phyloP scores from a whole-genome alignment of 2,329 filamentous ascomycete genomes.

The Neopestalotiopsis sp. region DNA sequence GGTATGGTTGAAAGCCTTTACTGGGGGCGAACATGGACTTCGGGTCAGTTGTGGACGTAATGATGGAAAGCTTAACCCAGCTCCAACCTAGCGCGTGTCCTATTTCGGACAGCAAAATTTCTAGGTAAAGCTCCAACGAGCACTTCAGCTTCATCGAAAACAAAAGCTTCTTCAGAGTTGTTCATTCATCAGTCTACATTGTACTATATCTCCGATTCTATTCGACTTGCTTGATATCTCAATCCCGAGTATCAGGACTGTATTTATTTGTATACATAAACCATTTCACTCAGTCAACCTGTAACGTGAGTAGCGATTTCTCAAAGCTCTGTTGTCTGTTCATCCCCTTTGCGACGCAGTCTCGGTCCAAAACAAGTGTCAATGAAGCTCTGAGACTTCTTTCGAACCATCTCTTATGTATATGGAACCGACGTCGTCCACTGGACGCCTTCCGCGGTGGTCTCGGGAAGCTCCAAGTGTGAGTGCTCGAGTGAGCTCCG shows the following conservation, averaged over 20 bases:
- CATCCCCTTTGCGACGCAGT: neutral
- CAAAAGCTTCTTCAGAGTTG: neutral
- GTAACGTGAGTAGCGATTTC: slow-evolving; percentile 1
- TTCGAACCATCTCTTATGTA: neutral
- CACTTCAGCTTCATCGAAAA: slow-evolving; percentile 9
- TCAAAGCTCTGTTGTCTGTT: neutral
- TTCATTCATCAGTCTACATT: neutral
- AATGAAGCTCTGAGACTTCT: neutral
- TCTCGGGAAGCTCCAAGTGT: neutral
- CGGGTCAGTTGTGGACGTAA: neutral
- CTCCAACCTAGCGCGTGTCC: slow-evolving; percentile 1
- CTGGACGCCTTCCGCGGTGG: neutral
- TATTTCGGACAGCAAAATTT: slow-evolving; percentile 18
- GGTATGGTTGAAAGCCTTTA: too few species aligned
- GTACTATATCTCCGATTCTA: slow-evolving; percentile 10
- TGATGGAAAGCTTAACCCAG: slow-evolving; percentile 3
- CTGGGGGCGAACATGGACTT: neutral
- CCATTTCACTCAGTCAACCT: neutral
- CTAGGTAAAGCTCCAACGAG: slow-evolving; percentile 3
- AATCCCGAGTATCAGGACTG: neutral
- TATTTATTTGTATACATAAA: slow-evolving; percentile 9
- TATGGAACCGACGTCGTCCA: neutral
- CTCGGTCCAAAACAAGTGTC: slow-evolving; percentile 1
- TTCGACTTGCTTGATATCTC: neutral
- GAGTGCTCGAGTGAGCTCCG: neutral